Percentiles rank a stretch among this genome's conserved stretches.
These are phyloP conservation scores for Durusdinium trenchii DNA, from an alignment of 73 alveolate genomes.

Conservation along the genomic window DNA sequence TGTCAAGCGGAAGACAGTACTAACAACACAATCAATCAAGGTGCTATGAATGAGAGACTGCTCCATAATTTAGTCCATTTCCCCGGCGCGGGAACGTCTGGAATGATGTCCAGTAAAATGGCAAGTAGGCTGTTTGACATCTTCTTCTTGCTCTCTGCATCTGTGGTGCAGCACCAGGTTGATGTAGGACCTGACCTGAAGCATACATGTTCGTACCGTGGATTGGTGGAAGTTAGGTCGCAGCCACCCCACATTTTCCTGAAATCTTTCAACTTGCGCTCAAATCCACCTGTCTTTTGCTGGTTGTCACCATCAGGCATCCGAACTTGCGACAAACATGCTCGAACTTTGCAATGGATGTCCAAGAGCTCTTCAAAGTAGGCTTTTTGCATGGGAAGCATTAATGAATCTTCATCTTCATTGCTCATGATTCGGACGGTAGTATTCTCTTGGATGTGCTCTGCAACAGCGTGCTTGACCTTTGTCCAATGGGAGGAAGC, in stretches of 20 bases:
- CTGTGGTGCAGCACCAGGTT: not conserved
- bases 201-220: not conserved
- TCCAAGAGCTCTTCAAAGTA: not conserved
- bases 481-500: not conserved
- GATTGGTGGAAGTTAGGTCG: not conserved
- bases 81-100: conserved; percentile 36
- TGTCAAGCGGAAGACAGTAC: too few relatives aligned
- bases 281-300: too few relatives aligned
- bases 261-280: not conserved
- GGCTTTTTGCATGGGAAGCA: not conserved
- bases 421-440: not conserved
- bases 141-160: not conserved
- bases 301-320: not conserved
- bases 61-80: not conserved
- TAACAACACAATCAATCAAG: not conserved
- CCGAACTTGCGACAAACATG: not conserved
- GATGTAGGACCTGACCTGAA: not conserved
- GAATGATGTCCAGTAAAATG: not conserved
- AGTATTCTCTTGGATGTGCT: not conserved
- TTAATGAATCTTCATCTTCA: not conserved
- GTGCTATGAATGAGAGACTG: not conserved
- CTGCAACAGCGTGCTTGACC: not conserved
- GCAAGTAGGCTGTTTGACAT: not conserved
- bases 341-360: not conserved
- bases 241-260: not conserved